Evolutionary conservation across 176 grass and related monocot genomes (phyloP).

Genomic region (Carex kokanica): DNA sequence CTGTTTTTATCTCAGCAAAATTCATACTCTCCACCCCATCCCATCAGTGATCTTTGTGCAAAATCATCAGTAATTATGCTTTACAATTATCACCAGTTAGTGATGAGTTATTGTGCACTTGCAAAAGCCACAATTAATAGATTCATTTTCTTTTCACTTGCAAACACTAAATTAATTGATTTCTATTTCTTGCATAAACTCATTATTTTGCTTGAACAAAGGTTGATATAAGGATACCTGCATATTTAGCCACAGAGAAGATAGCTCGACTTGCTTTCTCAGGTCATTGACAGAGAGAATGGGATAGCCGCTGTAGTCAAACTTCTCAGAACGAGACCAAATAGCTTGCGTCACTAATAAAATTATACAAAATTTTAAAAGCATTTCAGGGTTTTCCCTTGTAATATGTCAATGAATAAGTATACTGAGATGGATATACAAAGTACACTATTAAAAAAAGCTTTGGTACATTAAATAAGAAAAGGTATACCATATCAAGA

Average conservation of each 20-base stretch:
- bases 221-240: conserved; percentile 39
- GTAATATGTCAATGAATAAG: neutral
- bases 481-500: neutral
- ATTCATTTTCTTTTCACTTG: neutral
- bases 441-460: neutral
- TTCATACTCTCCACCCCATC: neutral
- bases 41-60: neutral
- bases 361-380: neutral
- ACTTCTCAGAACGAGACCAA: conserved; percentile 48
- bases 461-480: neutral
- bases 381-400: neutral
- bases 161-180: neutral
- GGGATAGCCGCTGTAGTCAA: neutral
- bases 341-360: conserved; percentile 69
- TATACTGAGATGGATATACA: neutral
- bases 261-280: neutral
- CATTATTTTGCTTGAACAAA: neutral
- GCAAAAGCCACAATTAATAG: neutral
- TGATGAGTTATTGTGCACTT: neutral
- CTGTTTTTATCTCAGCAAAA: neutral
- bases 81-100: neutral
- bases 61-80: neutral
- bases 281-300: conserved; percentile 54
- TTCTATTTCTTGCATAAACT: neutral
- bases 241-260: conserved; percentile 81